A percentile compares a stretch with the other conserved stretches of the same genome.
These are phyloP conservation scores for Ceratobasidium sp. DNA, from an alignment of 1,284 basidiomycete species.

Conservation along the genomic window DNA sequence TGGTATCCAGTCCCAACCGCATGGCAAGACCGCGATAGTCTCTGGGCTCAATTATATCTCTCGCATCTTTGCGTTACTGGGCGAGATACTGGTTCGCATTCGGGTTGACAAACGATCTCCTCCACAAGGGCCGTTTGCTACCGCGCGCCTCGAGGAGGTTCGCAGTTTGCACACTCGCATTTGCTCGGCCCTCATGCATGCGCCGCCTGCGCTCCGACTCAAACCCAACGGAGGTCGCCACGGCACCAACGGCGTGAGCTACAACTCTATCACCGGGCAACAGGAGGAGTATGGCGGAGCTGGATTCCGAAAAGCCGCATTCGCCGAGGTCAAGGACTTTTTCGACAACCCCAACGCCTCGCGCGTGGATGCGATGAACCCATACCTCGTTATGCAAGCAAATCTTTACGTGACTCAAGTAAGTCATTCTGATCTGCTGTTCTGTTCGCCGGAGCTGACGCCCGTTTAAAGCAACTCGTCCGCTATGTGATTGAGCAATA, in stretches of 20 bases:
- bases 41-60: slow-evolving; percentile 86
- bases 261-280: slow-evolving; percentile 20
- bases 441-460: slow-evolving; percentile 26
- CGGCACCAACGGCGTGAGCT: slow-evolving; percentile 45
- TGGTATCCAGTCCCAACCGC: slow-evolving; percentile 79
- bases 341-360: slow-evolving; percentile 87
- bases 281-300: slow-evolving; percentile 45
- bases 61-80: slow-evolving; percentile 80
- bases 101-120: slow-evolving; percentile 82
- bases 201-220: slow-evolving; percentile 71
- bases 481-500: slow-evolving; percentile 89
- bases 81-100: slow-evolving; percentile 82
- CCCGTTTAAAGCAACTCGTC: slow-evolving; percentile 73
- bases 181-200: slow-evolving; percentile 68
- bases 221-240: slow-evolving; percentile 59
- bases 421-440: slow-evolving; percentile 45
- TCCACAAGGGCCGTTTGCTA: slow-evolving; percentile 80
- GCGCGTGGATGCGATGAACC: slow-evolving; percentile 79
- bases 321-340: slow-evolving; percentile 84
- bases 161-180: slow-evolving; percentile 76
- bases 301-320: slow-evolving; percentile 74
- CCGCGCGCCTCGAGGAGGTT: slow-evolving; percentile 78
- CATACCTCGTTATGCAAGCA: slow-evolving; percentile 86
- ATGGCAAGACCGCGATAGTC: slow-evolving; percentile 79
- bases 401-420: slow-evolving; percentile 89